These are phyloP conservation scores for Microbotryum saponariae DNA, from an alignment of 1,284 basidiomycete genomes.

Conservation along the genomic window DNA sequence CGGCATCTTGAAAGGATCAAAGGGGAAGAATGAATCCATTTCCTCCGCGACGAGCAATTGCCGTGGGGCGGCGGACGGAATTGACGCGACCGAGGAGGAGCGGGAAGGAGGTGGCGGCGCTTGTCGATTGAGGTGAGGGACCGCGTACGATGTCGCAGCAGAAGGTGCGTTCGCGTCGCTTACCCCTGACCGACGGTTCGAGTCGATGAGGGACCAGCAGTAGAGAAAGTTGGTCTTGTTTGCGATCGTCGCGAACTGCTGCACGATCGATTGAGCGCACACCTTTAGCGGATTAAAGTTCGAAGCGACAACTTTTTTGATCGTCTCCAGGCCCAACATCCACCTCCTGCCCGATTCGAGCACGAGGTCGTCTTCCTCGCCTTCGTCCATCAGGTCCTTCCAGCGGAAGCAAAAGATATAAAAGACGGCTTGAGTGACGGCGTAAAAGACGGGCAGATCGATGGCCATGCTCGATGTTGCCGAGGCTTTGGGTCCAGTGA, in stretches of 20 bases:
- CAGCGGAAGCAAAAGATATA: constrained; percentile 98
- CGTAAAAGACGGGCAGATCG: constrained; percentile 67
- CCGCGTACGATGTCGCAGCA: neutral
- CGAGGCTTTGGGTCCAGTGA: constrained; percentile 38
- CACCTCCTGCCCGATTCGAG: constrained; percentile 52
- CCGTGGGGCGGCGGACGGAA: constrained; percentile 20
- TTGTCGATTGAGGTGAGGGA: constrained; percentile 22
- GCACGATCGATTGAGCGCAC: constrained; percentile 82
- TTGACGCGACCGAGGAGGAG: constrained; percentile 1
- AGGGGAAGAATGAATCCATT: constrained; percentile 92
- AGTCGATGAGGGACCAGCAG: constrained; percentile 86
- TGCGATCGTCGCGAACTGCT: constrained; percentile 89
- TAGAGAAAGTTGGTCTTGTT: constrained; percentile 88
- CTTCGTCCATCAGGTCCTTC: constrained; percentile 63
- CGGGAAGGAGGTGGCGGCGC: constrained; percentile 16
- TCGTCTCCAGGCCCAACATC: constrained; percentile 70
- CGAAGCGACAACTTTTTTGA: constrained; percentile 74
- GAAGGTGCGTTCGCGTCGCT: constrained; percentile 1
- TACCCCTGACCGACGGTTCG: constrained; percentile 49
- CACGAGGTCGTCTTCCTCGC: constrained; percentile 47
- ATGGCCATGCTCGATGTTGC: neutral
- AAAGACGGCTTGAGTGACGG: constrained; percentile 85
- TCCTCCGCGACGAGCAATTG: constrained; percentile 30
- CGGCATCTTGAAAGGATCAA: constrained; percentile 91
- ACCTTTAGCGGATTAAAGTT: constrained; percentile 86